Evolutionary conservation across 2,329 filamentous ascomycete species (phyloP), one percentile per base, ranked within the genome.

Genomic region (Zasmidium angulare): DNA sequence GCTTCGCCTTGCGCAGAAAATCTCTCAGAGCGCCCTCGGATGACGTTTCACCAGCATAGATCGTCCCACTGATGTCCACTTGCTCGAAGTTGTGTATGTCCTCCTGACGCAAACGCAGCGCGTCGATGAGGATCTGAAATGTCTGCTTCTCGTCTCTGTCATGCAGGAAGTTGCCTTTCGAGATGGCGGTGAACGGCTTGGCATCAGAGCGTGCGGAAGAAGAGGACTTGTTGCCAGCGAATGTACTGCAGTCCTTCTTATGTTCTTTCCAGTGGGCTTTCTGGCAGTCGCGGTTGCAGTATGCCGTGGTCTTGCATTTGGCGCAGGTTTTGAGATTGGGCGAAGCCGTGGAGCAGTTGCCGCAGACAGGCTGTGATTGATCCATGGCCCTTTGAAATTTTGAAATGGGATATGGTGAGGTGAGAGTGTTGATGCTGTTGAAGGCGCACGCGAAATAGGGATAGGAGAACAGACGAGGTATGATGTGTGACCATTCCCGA

Each of bases 241-340:
- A 22, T 10, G 31, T 29, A 12, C 29, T 56, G 56, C 72, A 74
- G 14, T 63, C 54, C 47, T 71, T 72, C 62, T 76, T 74, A 68
- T 76, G 72, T 1, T 21, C 50, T 52, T 72, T 72, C 68, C 68
- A 74, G 54, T 73, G 63, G 21, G 66, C 62, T 24, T 68, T 72
- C 54, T 76, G 72, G 57, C 72, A 76, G 17, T 70, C 68, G 50
- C 65, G 67, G 46, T 62, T 59, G 54, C 74, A 76, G 66, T 75
- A 76, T n/a, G 22, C 49, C 23, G 63, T 63, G 0, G 62, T 60
- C 20, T 68, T 66, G 67, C 74, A 76, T 56, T 66, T 63, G 3
- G 65, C 61, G 56, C 74, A 29, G 26, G 4, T 29, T 29, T 29
- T 29, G 26, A 29, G 26, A 29, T 29, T 29, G 4, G 26, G 26